Percentiles rank a stretch among this genome's conserved stretches.
These are phyloP conservation scores for Hemerocallis citrina DNA, from an alignment of 106 monocot genomes.

Conservation along the genomic window DNA sequence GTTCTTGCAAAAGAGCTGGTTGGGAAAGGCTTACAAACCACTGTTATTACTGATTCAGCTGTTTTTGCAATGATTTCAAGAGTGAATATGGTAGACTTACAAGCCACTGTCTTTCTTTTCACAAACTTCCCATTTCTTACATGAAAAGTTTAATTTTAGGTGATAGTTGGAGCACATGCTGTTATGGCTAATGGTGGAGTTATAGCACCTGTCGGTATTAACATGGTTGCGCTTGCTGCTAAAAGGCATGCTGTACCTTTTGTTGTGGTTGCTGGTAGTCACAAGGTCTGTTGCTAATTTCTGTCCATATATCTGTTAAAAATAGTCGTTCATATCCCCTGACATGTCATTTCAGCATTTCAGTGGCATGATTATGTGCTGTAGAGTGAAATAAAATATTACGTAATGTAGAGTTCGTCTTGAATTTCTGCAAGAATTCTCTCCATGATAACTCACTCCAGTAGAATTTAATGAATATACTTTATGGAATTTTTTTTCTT, in stretches of 20 bases:
- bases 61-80: constrained; percentile 99
- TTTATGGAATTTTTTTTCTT: not conserved
- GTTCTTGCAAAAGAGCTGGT: constrained; percentile 95
- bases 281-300: constrained; percentile 58
- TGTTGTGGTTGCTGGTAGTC: constrained; percentile 96
- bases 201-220: constrained; percentile 85
- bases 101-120: not conserved
- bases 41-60: constrained; percentile 96
- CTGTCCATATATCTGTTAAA: not conserved
- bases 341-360: too few species aligned
- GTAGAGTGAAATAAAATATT: not conserved
- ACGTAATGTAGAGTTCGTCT: not conserved
- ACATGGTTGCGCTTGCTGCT: constrained; percentile 97
- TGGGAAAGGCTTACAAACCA: constrained; percentile 84
- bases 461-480: not conserved
- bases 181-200: constrained; percentile 99
- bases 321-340: too few species aligned
- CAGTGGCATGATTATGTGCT: not conserved
- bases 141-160: constrained; percentile 29
- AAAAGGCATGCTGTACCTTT: constrained; percentile 99
- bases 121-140: not conserved
- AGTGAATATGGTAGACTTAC: constrained; percentile 89
- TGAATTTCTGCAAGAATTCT: not conserved
- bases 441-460: not conserved
- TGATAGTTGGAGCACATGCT: constrained; percentile 99